Evolutionary conservation across 2,329 filamentous ascomycete genomes (phyloP), one percentile per base, ranked within the genome.

Genomic region (Akanthomyces uredinophilus): DNA sequence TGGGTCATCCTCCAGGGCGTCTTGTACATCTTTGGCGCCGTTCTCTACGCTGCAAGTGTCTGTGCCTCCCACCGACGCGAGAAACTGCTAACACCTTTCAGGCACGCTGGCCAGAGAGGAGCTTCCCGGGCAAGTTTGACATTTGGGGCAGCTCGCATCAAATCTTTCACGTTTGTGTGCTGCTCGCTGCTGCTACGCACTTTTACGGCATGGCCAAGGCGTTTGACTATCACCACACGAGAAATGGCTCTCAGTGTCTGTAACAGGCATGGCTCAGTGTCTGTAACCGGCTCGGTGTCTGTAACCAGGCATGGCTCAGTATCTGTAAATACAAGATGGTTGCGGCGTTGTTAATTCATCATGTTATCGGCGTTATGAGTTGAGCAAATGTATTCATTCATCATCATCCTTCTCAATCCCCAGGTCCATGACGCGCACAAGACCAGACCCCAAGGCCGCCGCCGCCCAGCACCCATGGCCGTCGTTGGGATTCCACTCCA

Each of bases 141-240:
- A 90, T 97, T 57, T 90, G 90, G 84, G 94, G 95, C 43, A 92
- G 88, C 72, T 96, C 92, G 22, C 95, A 99, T 75, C 95, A 99
- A 77, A 89, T 99, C 66, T 99, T 99, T 74, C 95, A 99, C 77
- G 79, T 96, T 44, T 83, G 95, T 66, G 93, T 99, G 32, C 80
- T 98, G 18, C 74, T 92, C 64, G 95, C 95, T 0, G 94, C 92
- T 0, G 83, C 84, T 1, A 84, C 89, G 27, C 95, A 99, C 78
- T 79, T 98, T 64, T 87, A 87, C 58, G 93, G 91, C 54, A 82
- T 98, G 76, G 72, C 90, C 35, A 89, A 86, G 74, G 93, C 93
- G 4, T 96, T 97, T 76, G 91, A 96, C 75, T 88, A 90, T 71
- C 87, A 91, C 70, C 92, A 96, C 74, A 83, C 81, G 61, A 75